phyloP scores from a whole-genome alignment of 2,329 filamentous ascomycete genomes.

The Beauveria sp. region DNA sequence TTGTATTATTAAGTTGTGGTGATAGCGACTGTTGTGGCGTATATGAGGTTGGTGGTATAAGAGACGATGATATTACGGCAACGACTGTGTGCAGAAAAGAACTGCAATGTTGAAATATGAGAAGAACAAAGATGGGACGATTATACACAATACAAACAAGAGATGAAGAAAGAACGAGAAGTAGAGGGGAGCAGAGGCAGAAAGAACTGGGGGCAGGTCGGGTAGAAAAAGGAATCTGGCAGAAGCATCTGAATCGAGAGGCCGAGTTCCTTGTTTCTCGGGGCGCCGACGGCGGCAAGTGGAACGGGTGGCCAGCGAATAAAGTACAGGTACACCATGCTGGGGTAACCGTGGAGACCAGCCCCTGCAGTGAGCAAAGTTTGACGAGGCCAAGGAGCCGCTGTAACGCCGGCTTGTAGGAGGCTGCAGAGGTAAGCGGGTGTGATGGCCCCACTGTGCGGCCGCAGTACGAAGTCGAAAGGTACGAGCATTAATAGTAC shows the following conservation, averaged over 20 bases:
- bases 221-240: constrained; percentile 5
- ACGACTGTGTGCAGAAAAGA: constrained; percentile 5
- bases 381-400: neutral
- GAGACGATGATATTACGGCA: neutral
- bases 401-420: neutral
- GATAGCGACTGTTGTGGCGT: constrained; percentile 5
- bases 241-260: constrained; percentile 1
- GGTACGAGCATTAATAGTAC: neutral
- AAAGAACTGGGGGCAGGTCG: constrained; percentile 1
- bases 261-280: constrained; percentile 4
- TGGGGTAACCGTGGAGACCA: neutral
- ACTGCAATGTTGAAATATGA: neutral
- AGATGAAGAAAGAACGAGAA: neutral
- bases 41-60: neutral
- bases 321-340: neutral
- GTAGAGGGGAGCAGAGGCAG: neutral
- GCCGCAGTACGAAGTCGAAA: neutral
- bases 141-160: neutral
- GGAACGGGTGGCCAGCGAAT: neutral
- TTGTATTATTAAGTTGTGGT: constrained; percentile 7
- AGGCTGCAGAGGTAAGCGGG: neutral
- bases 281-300: constrained; percentile 2
- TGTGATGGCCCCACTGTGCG: neutral
- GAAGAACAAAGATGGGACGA: neutral
- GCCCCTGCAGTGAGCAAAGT: neutral